Percentiles rank a stretch among this genome's conserved stretches.
Evolutionary conservation across 2,329 filamentous ascomycete species (phyloP).

Genomic region (Stagonosporopsis chrysanthemi): DNA sequence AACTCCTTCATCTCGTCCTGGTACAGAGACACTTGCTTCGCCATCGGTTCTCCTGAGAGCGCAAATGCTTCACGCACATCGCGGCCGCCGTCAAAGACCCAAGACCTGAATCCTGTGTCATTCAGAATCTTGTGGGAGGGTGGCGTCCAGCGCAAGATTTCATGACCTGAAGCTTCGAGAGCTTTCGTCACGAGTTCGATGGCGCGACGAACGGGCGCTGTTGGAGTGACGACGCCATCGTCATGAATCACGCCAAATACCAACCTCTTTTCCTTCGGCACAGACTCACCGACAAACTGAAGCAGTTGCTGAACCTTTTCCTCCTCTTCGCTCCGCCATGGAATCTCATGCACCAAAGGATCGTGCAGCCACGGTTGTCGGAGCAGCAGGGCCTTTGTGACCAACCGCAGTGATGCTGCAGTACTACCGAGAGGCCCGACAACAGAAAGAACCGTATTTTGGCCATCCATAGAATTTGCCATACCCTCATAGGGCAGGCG

Average conservation of each 20-base stretch:
- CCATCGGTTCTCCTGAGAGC: conserved; percentile 44
- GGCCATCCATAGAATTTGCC: conserved; percentile 70
- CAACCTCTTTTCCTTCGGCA: conserved; percentile 27
- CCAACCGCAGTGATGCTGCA: conserved; percentile 61
- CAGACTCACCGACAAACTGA: conserved; percentile 11
- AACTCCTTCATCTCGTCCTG: conserved; percentile 27
- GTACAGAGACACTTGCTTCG: conserved; percentile 36
- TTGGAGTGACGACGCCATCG: conserved; percentile 48
- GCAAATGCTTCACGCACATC: conserved; percentile 43
- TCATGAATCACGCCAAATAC: conserved; percentile 42
- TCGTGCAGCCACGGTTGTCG: conserved; percentile 71
- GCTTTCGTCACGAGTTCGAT: conserved; percentile 37
- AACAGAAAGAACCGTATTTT: conserved; percentile 68
- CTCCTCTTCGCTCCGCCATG: conserved; percentile 63
- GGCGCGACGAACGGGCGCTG: conserved; percentile 47
- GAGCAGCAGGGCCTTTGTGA: conserved; percentile 64
- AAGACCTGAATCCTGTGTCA: conserved; percentile 35
- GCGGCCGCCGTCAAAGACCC: conserved; percentile 43
- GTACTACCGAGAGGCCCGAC: conserved; percentile 69
- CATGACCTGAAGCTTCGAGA: conserved; percentile 38
- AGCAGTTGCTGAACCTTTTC: conserved; percentile 47
- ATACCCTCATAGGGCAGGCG: conserved; percentile 55
- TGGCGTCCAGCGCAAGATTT: conserved; percentile 38
- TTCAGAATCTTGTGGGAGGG: conserved; percentile 34
- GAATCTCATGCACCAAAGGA: conserved; percentile 69